Evolutionary conservation across 208 protist genomes (phyloP).

Genomic region (Trypanosoma rangeli): DNA sequence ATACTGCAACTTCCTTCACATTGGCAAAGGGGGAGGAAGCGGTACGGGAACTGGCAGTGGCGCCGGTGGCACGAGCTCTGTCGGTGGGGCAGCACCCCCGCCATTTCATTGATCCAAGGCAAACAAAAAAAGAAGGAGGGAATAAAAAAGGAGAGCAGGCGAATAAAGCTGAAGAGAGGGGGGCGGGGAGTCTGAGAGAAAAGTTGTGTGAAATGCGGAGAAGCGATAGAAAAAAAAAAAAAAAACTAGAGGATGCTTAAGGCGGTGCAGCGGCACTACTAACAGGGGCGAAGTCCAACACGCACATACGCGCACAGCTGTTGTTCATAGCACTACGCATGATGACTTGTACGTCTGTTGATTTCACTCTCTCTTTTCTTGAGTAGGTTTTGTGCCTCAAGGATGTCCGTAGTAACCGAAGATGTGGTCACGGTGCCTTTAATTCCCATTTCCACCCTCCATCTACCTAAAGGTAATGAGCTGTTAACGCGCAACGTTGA

Average conservation of each 20-base stretch:
- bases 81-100: not conserved
- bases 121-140: not conserved
- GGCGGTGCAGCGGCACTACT: too few species aligned
- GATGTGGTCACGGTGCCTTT: not conserved
- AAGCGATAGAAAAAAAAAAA: not conserved
- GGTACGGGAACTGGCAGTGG: not conserved
- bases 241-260: not conserved
- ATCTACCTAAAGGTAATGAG: not conserved
- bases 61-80: too few species aligned
- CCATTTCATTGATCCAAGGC: not conserved
- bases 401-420: not conserved
- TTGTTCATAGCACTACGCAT: too few species aligned
- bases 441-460: not conserved
- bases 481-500: not conserved
- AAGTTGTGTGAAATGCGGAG: not conserved
- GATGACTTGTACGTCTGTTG: not conserved
- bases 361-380: not conserved
- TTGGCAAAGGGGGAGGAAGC: slow-evolving; percentile 30
- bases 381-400: not conserved
- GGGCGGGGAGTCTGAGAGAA: not conserved
- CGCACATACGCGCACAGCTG: too few species aligned
- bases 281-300: not conserved
- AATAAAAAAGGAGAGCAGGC: not conserved
- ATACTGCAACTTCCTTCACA: slow-evolving; percentile 65
- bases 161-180: not conserved